Evolutionary conservation across 345 rosid species (phyloP).

Genomic region (Cardamine resedifolia): DNA sequence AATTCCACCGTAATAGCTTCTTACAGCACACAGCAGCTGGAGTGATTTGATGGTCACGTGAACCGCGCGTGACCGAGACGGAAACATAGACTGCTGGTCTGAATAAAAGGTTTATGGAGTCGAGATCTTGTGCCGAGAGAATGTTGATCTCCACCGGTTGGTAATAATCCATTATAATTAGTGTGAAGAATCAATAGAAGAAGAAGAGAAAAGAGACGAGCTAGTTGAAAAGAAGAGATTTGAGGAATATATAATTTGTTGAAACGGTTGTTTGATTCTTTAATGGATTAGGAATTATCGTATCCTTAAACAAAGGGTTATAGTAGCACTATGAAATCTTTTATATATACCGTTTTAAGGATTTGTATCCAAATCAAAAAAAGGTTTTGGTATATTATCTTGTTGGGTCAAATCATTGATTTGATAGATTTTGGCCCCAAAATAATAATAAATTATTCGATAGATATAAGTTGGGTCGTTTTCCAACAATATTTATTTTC

Average conservation of each 20-base stretch:
- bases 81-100: conserved; percentile 31
- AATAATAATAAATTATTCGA: background rate
- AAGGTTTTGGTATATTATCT: background rate
- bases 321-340: background rate
- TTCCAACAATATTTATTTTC: background rate
- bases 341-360: background rate
- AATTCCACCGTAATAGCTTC: conserved; percentile 28
- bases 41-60: conserved; percentile 32
- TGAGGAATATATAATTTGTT: background rate
- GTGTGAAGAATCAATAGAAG: background rate
- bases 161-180: conserved; percentile 9
- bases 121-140: conserved; percentile 32
- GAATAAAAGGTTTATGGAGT: conserved; percentile 28
- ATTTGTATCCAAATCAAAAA: background rate
- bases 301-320: conserved; percentile 6
- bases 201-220: background rate
- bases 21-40: conserved; percentile 18
- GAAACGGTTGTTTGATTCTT: conserved; percentile 11
- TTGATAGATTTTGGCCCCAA: background rate
- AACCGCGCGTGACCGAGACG: conserved; percentile 33
- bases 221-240: background rate
- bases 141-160: conserved; percentile 32
- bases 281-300: conserved; percentile 11
- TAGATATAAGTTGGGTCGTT: background rate
- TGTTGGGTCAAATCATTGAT: conserved; percentile 4